Percentiles rank a stretch among this genome's conserved stretches.
Conservation (phyloP, 805 yeast species). For the Nakazawaea laoshanensis region DNA sequence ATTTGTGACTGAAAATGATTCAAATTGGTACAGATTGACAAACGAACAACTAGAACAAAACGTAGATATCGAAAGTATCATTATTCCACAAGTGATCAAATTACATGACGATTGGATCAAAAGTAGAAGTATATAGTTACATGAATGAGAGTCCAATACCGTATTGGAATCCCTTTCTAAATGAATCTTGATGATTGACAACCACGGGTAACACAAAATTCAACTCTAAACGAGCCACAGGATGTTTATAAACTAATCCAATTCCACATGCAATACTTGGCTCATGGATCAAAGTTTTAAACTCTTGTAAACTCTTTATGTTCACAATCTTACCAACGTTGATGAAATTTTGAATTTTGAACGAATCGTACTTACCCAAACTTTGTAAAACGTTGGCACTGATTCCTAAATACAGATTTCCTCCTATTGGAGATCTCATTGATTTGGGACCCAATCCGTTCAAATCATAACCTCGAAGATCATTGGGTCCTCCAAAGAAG, state of each 20-base stretch:
- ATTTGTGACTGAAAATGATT: constrained; percentile 52
- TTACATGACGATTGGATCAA: constrained; percentile 60
- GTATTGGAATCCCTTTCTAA: constrained; percentile 47
- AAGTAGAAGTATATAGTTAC: constrained; percentile 18
- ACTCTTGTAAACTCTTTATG: constrained; percentile 5
- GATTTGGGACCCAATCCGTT: constrained; percentile 51
- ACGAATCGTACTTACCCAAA: constrained; percentile 39
- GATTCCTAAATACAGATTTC: constrained; percentile 37
- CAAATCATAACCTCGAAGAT: constrained; percentile 41
- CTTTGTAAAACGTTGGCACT: constrained; percentile 36
- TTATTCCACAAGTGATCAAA: constrained; percentile 68
- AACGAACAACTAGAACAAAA: constrained; percentile 27
- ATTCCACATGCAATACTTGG: constrained; percentile 34
- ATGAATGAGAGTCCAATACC: constrained; percentile 54
- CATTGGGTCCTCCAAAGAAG: constrained; percentile 53
- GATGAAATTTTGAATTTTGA: constrained; percentile 38
- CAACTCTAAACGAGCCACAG: constrained; percentile 50
- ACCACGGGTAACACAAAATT: constrained; percentile 44
- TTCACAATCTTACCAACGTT: constrained; percentile 39
- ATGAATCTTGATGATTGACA: constrained; percentile 33
- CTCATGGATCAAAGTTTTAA: constrained; percentile 11
- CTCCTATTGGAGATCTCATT: constrained; percentile 41
- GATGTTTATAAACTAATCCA: constrained; percentile 46
- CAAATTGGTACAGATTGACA: constrained; percentile 42
- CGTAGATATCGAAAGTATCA: constrained; percentile 67